Percentiles rank a stretch among this genome's conserved stretches.
phyloP scores from a whole-genome alignment of 2,329 filamentous ascomycete species.

The Elsinoe necatrix region DNA sequence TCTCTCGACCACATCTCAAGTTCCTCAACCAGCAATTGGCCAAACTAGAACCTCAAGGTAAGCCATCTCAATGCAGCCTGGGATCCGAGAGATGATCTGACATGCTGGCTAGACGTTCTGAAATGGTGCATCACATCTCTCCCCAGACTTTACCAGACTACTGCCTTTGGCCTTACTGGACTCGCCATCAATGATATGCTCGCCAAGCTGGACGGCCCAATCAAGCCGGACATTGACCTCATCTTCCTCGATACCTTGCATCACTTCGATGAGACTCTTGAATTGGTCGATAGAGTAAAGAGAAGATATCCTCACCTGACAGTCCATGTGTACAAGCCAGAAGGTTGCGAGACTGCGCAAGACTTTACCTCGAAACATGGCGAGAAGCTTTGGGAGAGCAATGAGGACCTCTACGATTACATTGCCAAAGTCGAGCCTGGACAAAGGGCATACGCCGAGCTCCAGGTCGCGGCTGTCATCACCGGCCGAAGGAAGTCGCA shows the following conservation, averaged over 20 bases:
- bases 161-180: slow-evolving; percentile 44
- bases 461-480: slow-evolving; percentile 81
- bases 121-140: slow-evolving; percentile 87
- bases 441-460: slow-evolving; percentile 77
- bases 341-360: slow-evolving; percentile 59
- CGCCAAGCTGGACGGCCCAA: slow-evolving; percentile 59
- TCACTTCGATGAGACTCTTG: slow-evolving; percentile 44
- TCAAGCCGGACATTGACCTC: slow-evolving; percentile 44
- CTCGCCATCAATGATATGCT: slow-evolving; percentile 56
- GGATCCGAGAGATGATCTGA: slow-evolving; percentile 22
- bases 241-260: slow-evolving; percentile 49
- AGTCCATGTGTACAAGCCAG: slow-evolving; percentile 84
- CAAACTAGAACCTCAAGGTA: slow-evolving; percentile 70
- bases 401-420: slow-evolving; percentile 90
- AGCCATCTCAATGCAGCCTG: slow-evolving; percentile 20
- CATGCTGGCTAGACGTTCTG: slow-evolving; percentile 57
- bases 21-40: slow-evolving; percentile 87
- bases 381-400: slow-evolving; percentile 71
- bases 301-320: slow-evolving; percentile 68
- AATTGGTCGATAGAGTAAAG: slow-evolving; percentile 57
- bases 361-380: slow-evolving; percentile 82
- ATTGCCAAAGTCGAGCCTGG: slow-evolving; percentile 96
- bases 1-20: slow-evolving; percentile 79
- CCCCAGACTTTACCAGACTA: slow-evolving; percentile 64
- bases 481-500: slow-evolving; percentile 88